A percentile compares a stretch with the other conserved stretches of the same genome.
Evolutionary conservation across 2,329 filamentous ascomycete species (phyloP).

Genomic region (Tolypocladium ovalisporum): DNA sequence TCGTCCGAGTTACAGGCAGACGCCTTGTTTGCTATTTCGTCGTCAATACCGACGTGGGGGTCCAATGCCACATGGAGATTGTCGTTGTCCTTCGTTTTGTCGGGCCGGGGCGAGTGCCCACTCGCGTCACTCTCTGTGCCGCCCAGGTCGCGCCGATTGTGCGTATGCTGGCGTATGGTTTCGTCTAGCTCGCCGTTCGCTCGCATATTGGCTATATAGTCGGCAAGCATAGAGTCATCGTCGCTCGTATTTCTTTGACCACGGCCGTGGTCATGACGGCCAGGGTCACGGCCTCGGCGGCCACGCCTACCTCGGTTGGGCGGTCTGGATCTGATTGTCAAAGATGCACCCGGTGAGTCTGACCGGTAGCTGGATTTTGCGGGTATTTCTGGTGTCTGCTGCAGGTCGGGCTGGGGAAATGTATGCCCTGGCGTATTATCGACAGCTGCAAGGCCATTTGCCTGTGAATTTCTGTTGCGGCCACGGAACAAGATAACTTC

Average conservation of each 20-base stretch:
- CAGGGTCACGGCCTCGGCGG: neutral
- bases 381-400: neutral
- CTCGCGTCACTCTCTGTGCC: conserved; percentile 13
- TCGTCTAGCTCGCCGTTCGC: conserved; percentile 46
- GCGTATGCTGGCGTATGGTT: conserved; percentile 49
- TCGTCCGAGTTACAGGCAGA: neutral
- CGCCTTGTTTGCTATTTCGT: neutral
- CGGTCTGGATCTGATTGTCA: neutral
- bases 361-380: neutral
- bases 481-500: conserved; percentile 60
- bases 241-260: conserved; percentile 14
- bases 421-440: neutral
- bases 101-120: neutral
- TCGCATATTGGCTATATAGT: conserved; percentile 61
- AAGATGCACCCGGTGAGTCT: neutral
- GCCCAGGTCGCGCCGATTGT: conserved; percentile 21
- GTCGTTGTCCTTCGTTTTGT: neutral
- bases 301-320: neutral
- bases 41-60: neutral
- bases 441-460: neutral
- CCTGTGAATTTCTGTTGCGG: conserved; percentile 23
- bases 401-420: neutral
- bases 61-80: neutral
- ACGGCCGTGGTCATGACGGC: neutral
- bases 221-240: conserved; percentile 49